phyloP scores from a whole-genome alignment of 148 eudicot genomes.

The Fagopyrum esculentum region DNA sequence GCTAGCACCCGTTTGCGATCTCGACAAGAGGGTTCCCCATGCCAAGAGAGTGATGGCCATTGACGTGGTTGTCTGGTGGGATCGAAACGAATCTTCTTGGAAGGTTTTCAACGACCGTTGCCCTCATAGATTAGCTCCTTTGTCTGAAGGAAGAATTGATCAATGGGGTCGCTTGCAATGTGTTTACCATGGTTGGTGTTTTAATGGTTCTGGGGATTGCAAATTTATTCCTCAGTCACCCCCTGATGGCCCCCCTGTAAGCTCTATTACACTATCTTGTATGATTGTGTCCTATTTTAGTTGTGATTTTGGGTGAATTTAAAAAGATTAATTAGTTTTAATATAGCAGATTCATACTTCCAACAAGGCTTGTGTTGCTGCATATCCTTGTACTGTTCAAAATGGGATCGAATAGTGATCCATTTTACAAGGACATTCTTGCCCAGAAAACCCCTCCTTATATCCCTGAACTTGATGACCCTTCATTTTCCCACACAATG shows the following conservation, averaged over 20 bases:
- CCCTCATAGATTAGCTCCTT: slow-evolving; percentile 79
- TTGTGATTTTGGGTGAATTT: neutral
- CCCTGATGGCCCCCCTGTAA: slow-evolving; percentile 61
- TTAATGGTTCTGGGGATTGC: slow-evolving; percentile 58
- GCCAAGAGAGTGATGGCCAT: slow-evolving; percentile 55
- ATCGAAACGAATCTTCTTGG: slow-evolving; percentile 47
- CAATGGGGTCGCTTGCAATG: slow-evolving; percentile 81
- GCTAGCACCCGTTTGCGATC: slow-evolving; percentile 53
- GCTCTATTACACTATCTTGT: neutral
- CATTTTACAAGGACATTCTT: slow-evolving; percentile 40
- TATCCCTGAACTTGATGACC: slow-evolving; percentile 71
- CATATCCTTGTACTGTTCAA: slow-evolving; percentile 64
- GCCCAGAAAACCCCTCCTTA: slow-evolving; percentile 50
- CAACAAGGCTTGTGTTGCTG: slow-evolving; percentile 67
- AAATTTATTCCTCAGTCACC: slow-evolving; percentile 75
- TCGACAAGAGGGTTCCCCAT: slow-evolving; percentile 70
- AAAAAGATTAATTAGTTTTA: neutral
- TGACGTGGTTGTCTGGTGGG: slow-evolving; percentile 85
- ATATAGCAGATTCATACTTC: slow-evolving; percentile 51
- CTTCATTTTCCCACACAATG: slow-evolving; percentile 47
- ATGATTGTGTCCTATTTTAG: neutral
- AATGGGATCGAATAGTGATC: slow-evolving; percentile 59
- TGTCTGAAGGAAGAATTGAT: slow-evolving; percentile 81
- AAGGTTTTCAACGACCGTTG: slow-evolving; percentile 72
- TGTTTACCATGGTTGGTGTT: slow-evolving; percentile 89